A percentile compares a stretch with the other conserved stretches of the same genome.
Conservation (phyloP, 768 basidiomycete genomes). For the Russula griseocarnosa region DNA sequence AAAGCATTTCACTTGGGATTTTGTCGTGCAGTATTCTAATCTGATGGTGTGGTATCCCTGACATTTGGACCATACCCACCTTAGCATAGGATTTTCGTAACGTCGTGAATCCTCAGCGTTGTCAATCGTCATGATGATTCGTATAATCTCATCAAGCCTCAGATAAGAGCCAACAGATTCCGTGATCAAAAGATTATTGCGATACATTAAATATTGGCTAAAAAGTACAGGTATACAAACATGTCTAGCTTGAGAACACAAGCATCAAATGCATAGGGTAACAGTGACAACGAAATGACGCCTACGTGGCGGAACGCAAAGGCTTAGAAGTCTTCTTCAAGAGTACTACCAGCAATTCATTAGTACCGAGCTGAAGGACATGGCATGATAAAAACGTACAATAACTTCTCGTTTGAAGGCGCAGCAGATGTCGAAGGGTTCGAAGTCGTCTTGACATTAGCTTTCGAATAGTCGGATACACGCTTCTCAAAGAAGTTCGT, state of each 20-base stretch:
- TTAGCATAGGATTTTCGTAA: neutral
- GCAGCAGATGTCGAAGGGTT: conserved; percentile 1
- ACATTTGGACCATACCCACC: neutral
- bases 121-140: neutral
- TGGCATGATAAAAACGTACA: conserved; percentile 36
- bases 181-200: neutral
- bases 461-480: conserved; percentile 79
- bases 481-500: conserved; percentile 97
- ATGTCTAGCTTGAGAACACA: conserved; percentile 9
- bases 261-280: neutral
- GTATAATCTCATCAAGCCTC: neutral
- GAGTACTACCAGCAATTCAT: conserved; percentile 12
- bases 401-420: conserved; percentile 32
- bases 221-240: conserved; percentile 20
- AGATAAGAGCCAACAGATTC: neutral
- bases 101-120: neutral
- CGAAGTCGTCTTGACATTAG: conserved; percentile 41
- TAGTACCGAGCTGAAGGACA: neutral
- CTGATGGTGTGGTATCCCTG: neutral
- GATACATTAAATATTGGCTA: conserved; percentile 26
- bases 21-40: neutral
- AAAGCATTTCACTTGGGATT: neutral
- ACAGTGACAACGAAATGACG: neutral
- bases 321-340: conserved; percentile 24
- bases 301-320: neutral